Conservation (phyloP, 2,329 filamentous ascomycete genomes). For the Rutstroemia sp. region DNA sequence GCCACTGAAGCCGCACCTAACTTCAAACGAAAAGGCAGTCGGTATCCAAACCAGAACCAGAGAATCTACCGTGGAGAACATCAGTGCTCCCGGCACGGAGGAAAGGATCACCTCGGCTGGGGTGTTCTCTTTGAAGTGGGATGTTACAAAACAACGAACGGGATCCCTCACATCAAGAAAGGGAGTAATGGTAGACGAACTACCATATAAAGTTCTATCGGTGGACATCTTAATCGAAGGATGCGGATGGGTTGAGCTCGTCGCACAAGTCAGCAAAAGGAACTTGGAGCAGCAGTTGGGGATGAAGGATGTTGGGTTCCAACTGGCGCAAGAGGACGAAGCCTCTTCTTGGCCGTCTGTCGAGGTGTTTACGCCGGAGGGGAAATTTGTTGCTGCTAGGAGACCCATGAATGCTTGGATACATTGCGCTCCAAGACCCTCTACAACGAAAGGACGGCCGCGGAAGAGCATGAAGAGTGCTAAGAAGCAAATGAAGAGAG, state of each 20-base stretch:
- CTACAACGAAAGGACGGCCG: constrained; percentile 47
- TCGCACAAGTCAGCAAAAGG: constrained; percentile 66
- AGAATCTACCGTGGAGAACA: constrained; percentile 52
- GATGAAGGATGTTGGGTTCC: background rate
- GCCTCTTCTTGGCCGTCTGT: constrained; percentile 56
- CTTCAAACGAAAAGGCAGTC: constrained; percentile 71
- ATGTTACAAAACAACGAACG: constrained; percentile 74
- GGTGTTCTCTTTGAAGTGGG: constrained; percentile 65
- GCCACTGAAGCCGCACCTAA: constrained; percentile 63
- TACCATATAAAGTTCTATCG: constrained; percentile 75
- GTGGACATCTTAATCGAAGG: constrained; percentile 87
- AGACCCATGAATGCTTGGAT: constrained; percentile 66
- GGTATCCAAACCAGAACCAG: constrained; percentile 60
- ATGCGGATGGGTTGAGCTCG: constrained; percentile 86
- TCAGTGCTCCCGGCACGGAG: constrained; percentile 51
- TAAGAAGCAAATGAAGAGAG: constrained; percentile 38
- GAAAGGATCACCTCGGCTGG: constrained; percentile 63
- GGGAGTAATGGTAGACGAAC: constrained; percentile 54
- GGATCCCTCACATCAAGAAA: constrained; percentile 62
- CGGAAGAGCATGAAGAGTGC: constrained; percentile 62
- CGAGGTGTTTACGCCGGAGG: constrained; percentile 79
- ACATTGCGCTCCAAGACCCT: constrained; percentile 45
- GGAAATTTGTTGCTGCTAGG: constrained; percentile 65
- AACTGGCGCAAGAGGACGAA: constrained; percentile 7
- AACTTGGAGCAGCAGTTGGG: background rate